Conservation (phyloP, 2,329 filamentous ascomycete genomes). For the Fusarium tuaranense region DNA sequence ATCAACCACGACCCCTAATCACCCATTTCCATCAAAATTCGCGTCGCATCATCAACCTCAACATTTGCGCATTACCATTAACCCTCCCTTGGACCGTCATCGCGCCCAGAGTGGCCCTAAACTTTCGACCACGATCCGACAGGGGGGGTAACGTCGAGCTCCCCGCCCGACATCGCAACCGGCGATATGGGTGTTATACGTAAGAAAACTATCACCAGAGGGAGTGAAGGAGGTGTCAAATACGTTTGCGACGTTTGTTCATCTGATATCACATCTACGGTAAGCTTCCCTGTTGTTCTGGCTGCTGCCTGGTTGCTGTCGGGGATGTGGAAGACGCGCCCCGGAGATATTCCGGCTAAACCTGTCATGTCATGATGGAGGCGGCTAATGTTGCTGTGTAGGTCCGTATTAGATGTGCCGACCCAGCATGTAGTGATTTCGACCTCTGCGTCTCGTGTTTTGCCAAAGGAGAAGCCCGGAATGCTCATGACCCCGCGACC, state of each 20-base stretch:
- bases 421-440: conserved; percentile 87
- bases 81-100: conserved; percentile 17
- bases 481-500: conserved; percentile 86
- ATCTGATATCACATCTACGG: conserved; percentile 95
- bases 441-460: conserved; percentile 98
- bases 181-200: conserved; percentile 88
- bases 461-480: conserved; percentile 81
- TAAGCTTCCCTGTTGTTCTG: conserved; percentile 59
- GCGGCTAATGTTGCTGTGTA: conserved; percentile 52
- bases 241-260: conserved; percentile 98
- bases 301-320: conserved; percentile 9
- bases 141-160: conserved; percentile 43
- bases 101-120: conserved; percentile 32
- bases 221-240: conserved; percentile 89
- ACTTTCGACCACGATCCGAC: conserved; percentile 28
- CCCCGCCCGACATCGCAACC: conserved; percentile 42
- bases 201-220: conserved; percentile 90
- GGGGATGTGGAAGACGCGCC: conserved; percentile 18
- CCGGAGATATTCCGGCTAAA: conserved; percentile 45
- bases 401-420: conserved; percentile 95
- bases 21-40: conserved; percentile 47
- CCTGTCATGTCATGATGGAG: conserved; percentile 38
- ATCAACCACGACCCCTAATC: conserved; percentile 44
- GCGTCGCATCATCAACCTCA: conserved; percentile 32
- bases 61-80: conserved; percentile 35